These are phyloP conservation scores for Trichoderma erinaceum DNA, from an alignment of 495 filamentous ascomycete genomes.

Conservation along the genomic window DNA sequence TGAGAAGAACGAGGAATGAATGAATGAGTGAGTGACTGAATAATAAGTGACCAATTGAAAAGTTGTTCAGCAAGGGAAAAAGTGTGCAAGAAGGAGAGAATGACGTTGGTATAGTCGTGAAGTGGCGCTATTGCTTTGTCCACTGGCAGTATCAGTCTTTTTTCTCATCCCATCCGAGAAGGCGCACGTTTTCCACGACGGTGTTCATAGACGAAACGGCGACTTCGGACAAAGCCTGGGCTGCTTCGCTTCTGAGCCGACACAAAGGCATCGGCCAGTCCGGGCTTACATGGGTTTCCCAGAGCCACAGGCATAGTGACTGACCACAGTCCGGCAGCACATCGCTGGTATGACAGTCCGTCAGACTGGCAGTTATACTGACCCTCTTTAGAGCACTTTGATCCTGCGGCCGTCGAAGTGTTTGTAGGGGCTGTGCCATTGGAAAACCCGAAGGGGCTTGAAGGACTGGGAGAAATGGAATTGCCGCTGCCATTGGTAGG, in stretches of 20 bases:
- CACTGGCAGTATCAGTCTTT: background rate
- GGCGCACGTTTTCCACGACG: background rate
- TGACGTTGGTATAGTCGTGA: background rate
- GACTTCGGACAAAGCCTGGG: background rate
- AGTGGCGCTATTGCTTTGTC: background rate
- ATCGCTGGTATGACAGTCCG: slow-evolving; percentile 57
- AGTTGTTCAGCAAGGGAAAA: background rate
- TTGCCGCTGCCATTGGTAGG: background rate
- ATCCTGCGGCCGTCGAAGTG: slow-evolving; percentile 26
- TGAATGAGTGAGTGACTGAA: background rate
- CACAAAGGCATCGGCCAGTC: slow-evolving; percentile 41
- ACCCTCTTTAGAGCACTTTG: slow-evolving; percentile 46
- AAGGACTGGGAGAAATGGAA: slow-evolving; percentile 7
- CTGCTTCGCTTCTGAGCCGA: slow-evolving; percentile 20
- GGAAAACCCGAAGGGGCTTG: background rate
- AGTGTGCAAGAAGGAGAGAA: slow-evolving; percentile 1
- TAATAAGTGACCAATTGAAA: background rate
- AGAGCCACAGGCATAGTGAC: slow-evolving; percentile 44
- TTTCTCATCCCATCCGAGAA: background rate
- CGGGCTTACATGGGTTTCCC: slow-evolving; percentile 54
- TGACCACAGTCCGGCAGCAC: slow-evolving; percentile 58
- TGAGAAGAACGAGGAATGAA: background rate
- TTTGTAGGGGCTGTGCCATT: slow-evolving; percentile 14
- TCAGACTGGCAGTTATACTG: slow-evolving; percentile 59
- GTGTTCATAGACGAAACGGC: background rate